Base-by-base conservation (phyloP, 345 rosid genomes). In the Pseudoturritis turrita region DNA sequence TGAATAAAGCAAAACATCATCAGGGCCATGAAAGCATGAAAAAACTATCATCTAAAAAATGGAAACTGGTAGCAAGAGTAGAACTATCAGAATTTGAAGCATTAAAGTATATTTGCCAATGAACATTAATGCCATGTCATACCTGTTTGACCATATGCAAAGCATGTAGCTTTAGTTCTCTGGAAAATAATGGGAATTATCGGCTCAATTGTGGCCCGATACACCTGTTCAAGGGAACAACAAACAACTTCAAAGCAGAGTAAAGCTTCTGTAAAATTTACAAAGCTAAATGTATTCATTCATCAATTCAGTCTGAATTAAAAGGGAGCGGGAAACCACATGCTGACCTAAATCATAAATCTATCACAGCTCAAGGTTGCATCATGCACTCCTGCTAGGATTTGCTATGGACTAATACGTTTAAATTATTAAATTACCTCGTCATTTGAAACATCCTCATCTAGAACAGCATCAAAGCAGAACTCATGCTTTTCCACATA, bases 131-230 rank as follows among this genome's bases (percentile, higher is more conserved):
- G 35, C 17, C 33, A 55, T 63, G 10, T 25, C 54, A 7, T 39
- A 92, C 99, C 99, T 90, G 99, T 96, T 82, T 96, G 99, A 67
- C 98, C 99, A 85, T 92, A 96, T 33, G 99, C 99, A 85, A 96
- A 96, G 83, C 99, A 96, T n/a, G 99, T 96, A 60, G 99, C 99
- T 82, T 96, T 96, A 62, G 97, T 96, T 79, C 96, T 85, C 77
- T 90, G 92, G 81, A 96, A 96, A 70, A 96, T 91, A 60, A 62
- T 86, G 37, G 99, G 99, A 66, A 96, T 90, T 60, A 96, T 92
- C 41, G 99, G 99, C 81, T 90, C 92, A 57, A 96, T 94, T 22
- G 99, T 96, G 50, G 68, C 92, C 68, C 85, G 85, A 76, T 92
- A 92, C 44, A 96, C 94, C 98, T 95, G 82, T 76, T 39, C 26